These are phyloP conservation scores for Globisporangium yorkense DNA, from an alignment of 352 stramenopile species.

Conservation along the genomic window DNA sequence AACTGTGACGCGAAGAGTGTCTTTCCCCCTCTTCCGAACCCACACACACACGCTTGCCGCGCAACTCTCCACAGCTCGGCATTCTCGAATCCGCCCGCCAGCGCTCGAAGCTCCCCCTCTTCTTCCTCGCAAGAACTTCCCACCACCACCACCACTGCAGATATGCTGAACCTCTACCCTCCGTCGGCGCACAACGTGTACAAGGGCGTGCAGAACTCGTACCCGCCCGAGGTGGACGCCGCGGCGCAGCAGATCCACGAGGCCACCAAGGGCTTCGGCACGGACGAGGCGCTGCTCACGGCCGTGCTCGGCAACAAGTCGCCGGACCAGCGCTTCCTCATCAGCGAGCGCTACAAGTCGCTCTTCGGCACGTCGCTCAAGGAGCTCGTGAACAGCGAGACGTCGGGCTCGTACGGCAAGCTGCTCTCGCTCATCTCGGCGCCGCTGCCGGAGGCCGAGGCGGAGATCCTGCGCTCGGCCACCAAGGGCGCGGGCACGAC, in stretches of 20 bases:
- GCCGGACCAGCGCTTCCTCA: slow-evolving; percentile 58
- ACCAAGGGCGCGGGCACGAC: slow-evolving; percentile 69
- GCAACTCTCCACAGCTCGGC: neutral
- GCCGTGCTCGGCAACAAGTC: slow-evolving; percentile 64
- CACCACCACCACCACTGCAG: neutral
- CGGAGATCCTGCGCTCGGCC: slow-evolving; percentile 54
- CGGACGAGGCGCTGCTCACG: slow-evolving; percentile 70
- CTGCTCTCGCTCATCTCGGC: slow-evolving; percentile 67
- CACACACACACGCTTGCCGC: neutral
- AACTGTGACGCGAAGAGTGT: neutral
- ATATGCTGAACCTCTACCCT: slow-evolving; percentile 50
- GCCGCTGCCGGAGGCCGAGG: slow-evolving; percentile 63
- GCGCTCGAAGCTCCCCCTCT: neutral
- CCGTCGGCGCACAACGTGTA: slow-evolving; percentile 49
- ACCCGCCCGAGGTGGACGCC: slow-evolving; percentile 48
- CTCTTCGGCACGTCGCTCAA: slow-evolving; percentile 54
- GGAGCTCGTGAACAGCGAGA: slow-evolving; percentile 63
- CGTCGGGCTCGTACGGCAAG: slow-evolving; percentile 66
- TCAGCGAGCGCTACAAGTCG: slow-evolving; percentile 63
- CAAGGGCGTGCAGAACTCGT: slow-evolving; percentile 35
- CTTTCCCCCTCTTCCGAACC: neutral
- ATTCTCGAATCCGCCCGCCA: slow-evolving; percentile 1
- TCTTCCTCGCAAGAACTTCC: neutral
- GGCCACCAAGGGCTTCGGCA: slow-evolving; percentile 63
- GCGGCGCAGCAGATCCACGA: slow-evolving; percentile 63